Conservation (phyloP, 2,329 filamentous ascomycete species). For the Fusarium nygamai region DNA sequence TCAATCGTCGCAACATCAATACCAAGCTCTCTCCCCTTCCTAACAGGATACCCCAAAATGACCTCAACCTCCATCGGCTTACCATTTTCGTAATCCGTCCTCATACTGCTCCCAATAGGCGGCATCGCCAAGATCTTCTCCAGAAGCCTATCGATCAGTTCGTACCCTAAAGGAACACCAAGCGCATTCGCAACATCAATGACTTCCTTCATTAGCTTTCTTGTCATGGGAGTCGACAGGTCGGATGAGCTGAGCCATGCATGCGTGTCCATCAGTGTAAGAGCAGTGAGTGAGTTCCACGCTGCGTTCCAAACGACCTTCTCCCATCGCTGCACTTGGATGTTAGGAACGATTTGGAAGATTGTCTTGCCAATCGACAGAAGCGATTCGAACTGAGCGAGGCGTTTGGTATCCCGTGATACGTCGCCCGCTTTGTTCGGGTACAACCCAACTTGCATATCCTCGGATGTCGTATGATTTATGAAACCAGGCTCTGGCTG, state of each 20-base stretch:
- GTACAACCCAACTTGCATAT: conserved; percentile 65
- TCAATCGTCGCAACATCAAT: conserved; percentile 63
- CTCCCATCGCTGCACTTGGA: conserved; percentile 67
- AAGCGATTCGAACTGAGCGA: conserved; percentile 54
- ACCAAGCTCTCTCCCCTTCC: conserved; percentile 63
- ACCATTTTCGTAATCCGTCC: conserved; percentile 65
- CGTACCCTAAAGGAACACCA: conserved; percentile 57
- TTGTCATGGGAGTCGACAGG: conserved; percentile 59
- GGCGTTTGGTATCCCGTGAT: conserved; percentile 47
- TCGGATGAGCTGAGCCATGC: conserved; percentile 57
- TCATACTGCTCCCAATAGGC: conserved; percentile 62
- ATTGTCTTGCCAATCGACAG: conserved; percentile 55
- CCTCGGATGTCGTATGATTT: conserved; percentile 61
- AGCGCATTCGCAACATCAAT: conserved; percentile 66
- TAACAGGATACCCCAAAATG: conserved; percentile 69
- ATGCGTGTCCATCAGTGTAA: conserved; percentile 63
- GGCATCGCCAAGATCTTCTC: conserved; percentile 58
- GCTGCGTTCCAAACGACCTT: conserved; percentile 70
- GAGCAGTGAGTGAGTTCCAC: conserved; percentile 69
- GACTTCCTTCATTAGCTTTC: conserved; percentile 62
- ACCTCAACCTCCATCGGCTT: conserved; percentile 70
- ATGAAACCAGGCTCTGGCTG: conserved; percentile 61
- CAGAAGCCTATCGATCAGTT: conserved; percentile 58
- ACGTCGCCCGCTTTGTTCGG: conserved; percentile 48
- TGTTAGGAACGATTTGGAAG: conserved; percentile 60